Evolutionary conservation across 768 basidiomycete genomes (phyloP), one percentile per base, ranked within the genome.

Genomic region (Boletus pseudopeckii): DNA sequence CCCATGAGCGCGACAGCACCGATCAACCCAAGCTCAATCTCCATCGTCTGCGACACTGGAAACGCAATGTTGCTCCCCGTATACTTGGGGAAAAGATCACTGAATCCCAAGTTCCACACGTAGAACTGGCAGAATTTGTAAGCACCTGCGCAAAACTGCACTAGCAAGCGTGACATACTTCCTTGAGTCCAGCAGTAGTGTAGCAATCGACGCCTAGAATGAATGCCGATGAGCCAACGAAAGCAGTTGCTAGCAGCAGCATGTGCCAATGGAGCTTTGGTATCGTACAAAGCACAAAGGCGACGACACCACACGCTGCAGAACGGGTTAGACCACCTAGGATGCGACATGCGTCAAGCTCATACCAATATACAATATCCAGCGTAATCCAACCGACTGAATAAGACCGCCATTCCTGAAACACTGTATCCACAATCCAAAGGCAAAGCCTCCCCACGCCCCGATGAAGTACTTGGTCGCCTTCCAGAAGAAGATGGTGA

Each of bases 161-260:
- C 49, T 14, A 37, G 32, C 33, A 37, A 20, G 13, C 0, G 18
- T 32, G 45, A 56, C 72, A 72, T 60, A 89, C 92, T 83, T 97
- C 94, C 75, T 98, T 98, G 49, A 98, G 79, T 20, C 90, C 90
- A 7, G 89, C 91, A 17, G 90, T 88, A 3, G 92, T 90, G 70
- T 84, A 97, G 69, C 95, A 97, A 71, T 98, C 95, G 37, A 97
- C 84, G 18, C 96, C 96, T 14, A 98, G 77, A 52, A 94, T 92
- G 69, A 97, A 88, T 1, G 92, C 87, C 18, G 88, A 88, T 24
- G 94, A 86, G 7, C 95, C 95, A 58, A 97, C 92, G 62, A 91
- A 80, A 42, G 93, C 88, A 38, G 94, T 96, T 54, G 90, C 86
- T 48, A 89, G 73, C 62, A 98, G 84, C 50, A 97, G 74, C 65